These are phyloP conservation scores for Kregervanrija delftensis DNA, from an alignment of 805 yeast genomes.

Conservation along the genomic window DNA sequence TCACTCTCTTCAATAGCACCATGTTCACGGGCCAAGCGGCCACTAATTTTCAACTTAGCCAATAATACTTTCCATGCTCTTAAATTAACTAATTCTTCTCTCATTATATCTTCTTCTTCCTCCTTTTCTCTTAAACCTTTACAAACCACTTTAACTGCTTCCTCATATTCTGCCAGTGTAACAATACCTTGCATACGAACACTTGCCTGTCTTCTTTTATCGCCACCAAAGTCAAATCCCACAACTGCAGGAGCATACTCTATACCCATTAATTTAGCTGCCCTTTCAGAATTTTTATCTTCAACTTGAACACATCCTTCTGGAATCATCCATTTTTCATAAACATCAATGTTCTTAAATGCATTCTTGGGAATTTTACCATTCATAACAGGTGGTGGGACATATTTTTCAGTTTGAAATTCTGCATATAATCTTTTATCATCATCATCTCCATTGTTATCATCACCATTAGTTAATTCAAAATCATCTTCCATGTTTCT, in stretches of 20 bases:
- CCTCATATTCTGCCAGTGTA: slow-evolving; percentile 53
- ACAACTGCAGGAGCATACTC: slow-evolving; percentile 86
- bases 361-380: slow-evolving; percentile 72
- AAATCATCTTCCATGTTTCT: slow-evolving; percentile 19
- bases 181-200: slow-evolving; percentile 74
- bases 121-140: slow-evolving; percentile 45
- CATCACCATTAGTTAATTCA: slow-evolving; percentile 23
- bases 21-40: slow-evolving; percentile 40
- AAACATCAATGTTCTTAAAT: slow-evolving; percentile 80
- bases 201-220: slow-evolving; percentile 37
- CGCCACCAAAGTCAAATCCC: slow-evolving; percentile 64
- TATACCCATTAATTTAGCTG: slow-evolving; percentile 63
- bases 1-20: slow-evolving; percentile 32
- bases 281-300: slow-evolving; percentile 50
- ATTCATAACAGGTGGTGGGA: slow-evolving; percentile 57
- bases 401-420: slow-evolving; percentile 66
- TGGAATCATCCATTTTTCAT: slow-evolving; percentile 77
- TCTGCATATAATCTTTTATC: slow-evolving; percentile 59
- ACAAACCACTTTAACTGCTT: slow-evolving; percentile 49
- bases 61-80: slow-evolving; percentile 48
- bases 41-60: slow-evolving; percentile 41
- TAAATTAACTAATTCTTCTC: slow-evolving; percentile 43
- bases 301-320: slow-evolving; percentile 60
- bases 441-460: slow-evolving; percentile 47
- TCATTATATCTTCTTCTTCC: slow-evolving; percentile 34